These are phyloP conservation scores for Sporothrix brasiliensis DNA, from an alignment of 2,329 filamentous ascomycete species.

Conservation along the genomic window DNA sequence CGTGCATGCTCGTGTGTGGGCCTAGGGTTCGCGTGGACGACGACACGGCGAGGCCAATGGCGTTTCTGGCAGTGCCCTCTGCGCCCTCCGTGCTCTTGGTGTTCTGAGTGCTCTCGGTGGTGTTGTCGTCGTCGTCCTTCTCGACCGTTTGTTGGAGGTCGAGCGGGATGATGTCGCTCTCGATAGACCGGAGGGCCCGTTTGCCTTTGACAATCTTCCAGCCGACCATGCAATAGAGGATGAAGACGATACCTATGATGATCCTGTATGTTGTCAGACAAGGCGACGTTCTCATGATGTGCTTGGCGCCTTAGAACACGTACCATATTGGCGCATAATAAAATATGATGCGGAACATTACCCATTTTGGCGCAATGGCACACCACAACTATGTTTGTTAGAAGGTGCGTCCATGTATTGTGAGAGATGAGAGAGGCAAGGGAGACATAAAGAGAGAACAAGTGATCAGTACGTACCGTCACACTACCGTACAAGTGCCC, in stretches of 20 bases:
- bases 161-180: slow-evolving; percentile 40
- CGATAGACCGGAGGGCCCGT: slow-evolving; percentile 41
- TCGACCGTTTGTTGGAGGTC: slow-evolving; percentile 3
- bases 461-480: slow-evolving; percentile 38
- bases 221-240: slow-evolving; percentile 52
- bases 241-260: slow-evolving; percentile 38
- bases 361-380: slow-evolving; percentile 45
- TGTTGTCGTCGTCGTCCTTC: slow-evolving; percentile 19
- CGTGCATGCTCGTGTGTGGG: neutral
- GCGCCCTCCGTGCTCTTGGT: neutral
- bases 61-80: neutral
- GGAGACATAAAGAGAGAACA: neutral
- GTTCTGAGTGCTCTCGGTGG: neutral
- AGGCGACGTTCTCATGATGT: neutral
- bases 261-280: slow-evolving; percentile 37
- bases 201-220: slow-evolving; percentile 43
- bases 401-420: neutral
- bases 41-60: slow-evolving; percentile 11
- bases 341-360: slow-evolving; percentile 43
- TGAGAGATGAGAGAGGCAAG: neutral
- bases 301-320: neutral
- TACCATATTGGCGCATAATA: slow-evolving; percentile 47
- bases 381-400: slow-evolving; percentile 43
- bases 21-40: neutral
- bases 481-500: slow-evolving; percentile 46